Conservation (phyloP, 345 rosid genomes). For the Linum usitatissimum region DNA sequence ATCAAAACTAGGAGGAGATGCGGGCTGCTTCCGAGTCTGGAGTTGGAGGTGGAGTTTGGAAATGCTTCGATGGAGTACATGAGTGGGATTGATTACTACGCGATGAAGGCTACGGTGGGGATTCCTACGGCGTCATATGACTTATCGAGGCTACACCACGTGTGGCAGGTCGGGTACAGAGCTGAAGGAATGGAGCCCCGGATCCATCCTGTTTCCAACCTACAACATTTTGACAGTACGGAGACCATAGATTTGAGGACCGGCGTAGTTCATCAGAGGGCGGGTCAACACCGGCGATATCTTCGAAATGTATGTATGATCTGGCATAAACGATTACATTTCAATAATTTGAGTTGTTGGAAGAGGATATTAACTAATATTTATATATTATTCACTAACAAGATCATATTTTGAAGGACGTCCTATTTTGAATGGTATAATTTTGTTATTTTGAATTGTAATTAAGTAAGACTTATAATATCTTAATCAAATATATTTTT, state of each 20-base stretch:
- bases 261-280: not conserved
- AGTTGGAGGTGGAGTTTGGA: not conserved
- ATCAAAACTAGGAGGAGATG: not conserved
- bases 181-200: conserved; percentile 18
- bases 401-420: no score
- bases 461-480: no score
- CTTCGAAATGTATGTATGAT: conserved; percentile 33
- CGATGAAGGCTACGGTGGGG: conserved; percentile 18
- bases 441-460: no score
- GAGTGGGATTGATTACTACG: not conserved
- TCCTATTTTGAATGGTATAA: no score
- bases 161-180: conserved; percentile 41
- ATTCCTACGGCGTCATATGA: conserved; percentile 23
- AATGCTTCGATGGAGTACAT: not conserved
- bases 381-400: no score
- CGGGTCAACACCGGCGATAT: not conserved
- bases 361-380: no score
- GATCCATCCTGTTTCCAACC: conserved; percentile 19
- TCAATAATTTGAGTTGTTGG: no score
- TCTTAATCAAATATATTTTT: no score
- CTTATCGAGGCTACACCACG: conserved; percentile 28
- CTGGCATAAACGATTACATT: no score
- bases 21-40: not conserved
- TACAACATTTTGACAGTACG: conserved; percentile 35
- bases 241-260: conserved; percentile 24